Conservation (phyloP, 2,329 filamentous ascomycete genomes). For the Aspergillus caelatus region DNA sequence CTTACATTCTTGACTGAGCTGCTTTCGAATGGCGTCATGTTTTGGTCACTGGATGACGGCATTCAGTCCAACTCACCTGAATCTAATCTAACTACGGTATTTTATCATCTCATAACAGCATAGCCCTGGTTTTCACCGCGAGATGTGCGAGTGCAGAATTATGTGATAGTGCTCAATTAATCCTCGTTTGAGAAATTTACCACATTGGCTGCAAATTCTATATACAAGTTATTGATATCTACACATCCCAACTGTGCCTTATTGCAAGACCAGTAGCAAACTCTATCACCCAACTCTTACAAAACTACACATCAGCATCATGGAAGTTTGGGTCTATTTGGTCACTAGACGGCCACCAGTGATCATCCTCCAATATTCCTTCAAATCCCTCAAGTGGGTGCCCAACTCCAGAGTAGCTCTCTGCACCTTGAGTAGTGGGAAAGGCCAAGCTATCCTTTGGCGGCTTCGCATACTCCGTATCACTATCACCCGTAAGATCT, state of each 20-base stretch:
- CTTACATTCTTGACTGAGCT: too few relatives aligned
- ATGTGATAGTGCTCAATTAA: not conserved
- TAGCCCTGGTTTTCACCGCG: not conserved
- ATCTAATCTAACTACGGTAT: not conserved
- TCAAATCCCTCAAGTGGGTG: conserved; percentile 10
- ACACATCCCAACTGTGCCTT: not conserved
- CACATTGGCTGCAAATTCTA: not conserved
- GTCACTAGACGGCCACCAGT: conserved; percentile 42
- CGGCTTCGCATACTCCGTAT: conserved; percentile 14
- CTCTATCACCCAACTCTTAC: not conserved
- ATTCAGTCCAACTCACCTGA: not conserved
- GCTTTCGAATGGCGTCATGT: too few relatives aligned
- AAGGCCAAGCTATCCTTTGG: not conserved
- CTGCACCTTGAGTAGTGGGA: not conserved
- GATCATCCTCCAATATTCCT: conserved; percentile 36
- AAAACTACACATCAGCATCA: conserved; percentile 12
- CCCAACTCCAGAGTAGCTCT: not conserved
- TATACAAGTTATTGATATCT: not conserved
- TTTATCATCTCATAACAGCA: not conserved
- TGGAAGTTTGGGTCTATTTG: conserved; percentile 35
- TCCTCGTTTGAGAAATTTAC: not conserved
- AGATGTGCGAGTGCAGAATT: not conserved
- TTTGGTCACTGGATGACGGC: too few relatives aligned
- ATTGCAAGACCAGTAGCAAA: not conserved
- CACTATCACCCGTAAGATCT: conserved; percentile 31